Base-by-base conservation (phyloP, 345 rosid genomes). In the Ceriops decandra region DNA sequence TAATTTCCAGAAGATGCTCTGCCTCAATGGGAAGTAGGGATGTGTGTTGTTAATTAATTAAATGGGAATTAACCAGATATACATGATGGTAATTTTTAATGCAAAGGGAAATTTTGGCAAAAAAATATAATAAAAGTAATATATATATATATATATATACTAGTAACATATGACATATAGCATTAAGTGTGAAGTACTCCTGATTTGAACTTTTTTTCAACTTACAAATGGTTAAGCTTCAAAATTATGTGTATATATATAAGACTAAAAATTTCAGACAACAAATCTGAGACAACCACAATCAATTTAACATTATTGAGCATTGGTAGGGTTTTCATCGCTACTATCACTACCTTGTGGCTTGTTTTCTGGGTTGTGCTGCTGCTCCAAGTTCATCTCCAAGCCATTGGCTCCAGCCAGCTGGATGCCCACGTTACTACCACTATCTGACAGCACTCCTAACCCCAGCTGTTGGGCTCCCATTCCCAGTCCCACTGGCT, bases 381-480 rank as follows among this genome's bases (percentile, higher is more conserved):
- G 66, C 63, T 76, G 88, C 52, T 85, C 87, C 58, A 82, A 75
- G 63, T 83, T 81, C 91, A 90, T 87, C 6, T 79, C 92, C 66
- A 87, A 78, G 68, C 85, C 86, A 56, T 62, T 66, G 24, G 76
- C 63, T 59, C 76, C 76, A 0, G 83, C 83, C 75, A 83, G 68
- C 69, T 42, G 49, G 19, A 82, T 66, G 17, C 85, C 87, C 79
- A 89, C 70, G 31, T 77, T 82, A 36, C 80, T 30, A 17, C 20
- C 11, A 6, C 52, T 35, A 7, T 33, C 91, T 16, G 72, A 62
- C 0, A 42, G 19, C 49, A 85, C 77, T 72, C 87, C 87, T 71
- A 87, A 71, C 38, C 92, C 96, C 31, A 85, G 81, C 53, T 86
- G 93, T 59, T 86, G 93, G 31, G 64, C 42, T 16, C 82, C 81